Evolutionary conservation across 2,329 filamentous ascomycete species (phyloP), one percentile per base, ranked within the genome.

Genomic region (Hypoxylon sp.): DNA sequence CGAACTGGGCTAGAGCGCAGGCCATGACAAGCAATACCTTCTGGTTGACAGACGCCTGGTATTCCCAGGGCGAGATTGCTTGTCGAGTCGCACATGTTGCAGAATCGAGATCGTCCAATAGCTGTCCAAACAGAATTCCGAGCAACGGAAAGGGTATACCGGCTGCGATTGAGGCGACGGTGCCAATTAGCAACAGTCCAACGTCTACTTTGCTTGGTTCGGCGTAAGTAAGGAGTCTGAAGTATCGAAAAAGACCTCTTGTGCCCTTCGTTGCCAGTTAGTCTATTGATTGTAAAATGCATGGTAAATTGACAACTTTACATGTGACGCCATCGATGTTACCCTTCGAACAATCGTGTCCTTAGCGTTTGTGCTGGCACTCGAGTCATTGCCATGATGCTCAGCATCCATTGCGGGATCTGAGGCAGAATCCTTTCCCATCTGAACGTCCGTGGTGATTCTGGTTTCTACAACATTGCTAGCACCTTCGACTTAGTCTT

Each of bases 61-160:
- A 79, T 19, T 74, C 68, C n/a, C 69, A 70, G 4, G 74, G 71
- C 11, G 76, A 67, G 48, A 58, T 57, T 13, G 72, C 63, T 9
- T 74, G 65, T 41, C 79, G 75, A 50, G 75, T 70, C 5, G 79
- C 79, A 75, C 87, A 89, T n/a, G 86, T 84, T 19, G 85, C 85
- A 11, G 80, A 77, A 73, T 89, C 90, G 73, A 91, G 82, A 65
- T 87, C 82, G 74, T 91, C 87, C 67, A 91, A 82, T 5, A 91
- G 84, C 76, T 89, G 81, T 60, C 89, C 87, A 71, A 91, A 91
- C 58, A 91, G 80, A 65, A 91, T 87, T 57, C 86, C 88, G 73
- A 90, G 86, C 19, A 91, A 79, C 13, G 89, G 89, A 62, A 90
- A 89, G 0, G 89, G 88, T 3, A 88, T 82, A 50, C 88, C 89